Evolutionary conservation across 2,329 filamentous ascomycete genomes (phyloP), one percentile per base, ranked within the genome.

Genomic region (Diaporthe capsici): DNA sequence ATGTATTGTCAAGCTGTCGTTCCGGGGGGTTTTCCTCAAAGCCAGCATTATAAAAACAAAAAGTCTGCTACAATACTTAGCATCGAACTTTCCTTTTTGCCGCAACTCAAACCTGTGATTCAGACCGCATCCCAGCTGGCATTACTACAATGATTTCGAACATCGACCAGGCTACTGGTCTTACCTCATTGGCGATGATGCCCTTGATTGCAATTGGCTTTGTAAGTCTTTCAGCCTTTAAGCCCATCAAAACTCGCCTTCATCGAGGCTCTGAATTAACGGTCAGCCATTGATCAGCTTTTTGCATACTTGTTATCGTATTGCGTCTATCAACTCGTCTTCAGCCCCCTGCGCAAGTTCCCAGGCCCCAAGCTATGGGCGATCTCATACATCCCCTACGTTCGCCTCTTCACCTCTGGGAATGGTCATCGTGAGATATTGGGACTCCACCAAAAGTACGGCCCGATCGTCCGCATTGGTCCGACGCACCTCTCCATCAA

Each of bases 281-380:
- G 39, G 15, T 22, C 2, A 22, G 37, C 60, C 13, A 44, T 31
- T 47, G 25, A 63, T 25, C 42, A 67, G 61, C 42, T 67, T 67
- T 4, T 67, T n/a, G 17, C 28, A 12, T 67, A 67, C 61, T 34
- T 67, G 15, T 31, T 63, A 20, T 63, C 61, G 28, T 67, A 67
- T n/a, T 7, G 25, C 31, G 31, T 76, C 17, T 76, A 76, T 47
- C 72, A 73, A 72, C 61, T 76, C 71, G 17, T 60, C 51, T 72
- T 76, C 25, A 67, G n/a, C 15, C 74, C 71, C 6, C 49, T 76
- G 39, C 71, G 74, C 58, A 67, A 42, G 28, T 31, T 73, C 53
- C 71, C 74, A 10, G 74, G 74, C 13, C 74, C 74, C 34, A 76
- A 73, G 44, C 61, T 73, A 44, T 76, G 71, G 70, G 74, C 71